Evolutionary conservation across 139 green algal genomes (phyloP), one percentile per base, ranked within the genome.

Genomic region (Micractinium sp.): DNA sequence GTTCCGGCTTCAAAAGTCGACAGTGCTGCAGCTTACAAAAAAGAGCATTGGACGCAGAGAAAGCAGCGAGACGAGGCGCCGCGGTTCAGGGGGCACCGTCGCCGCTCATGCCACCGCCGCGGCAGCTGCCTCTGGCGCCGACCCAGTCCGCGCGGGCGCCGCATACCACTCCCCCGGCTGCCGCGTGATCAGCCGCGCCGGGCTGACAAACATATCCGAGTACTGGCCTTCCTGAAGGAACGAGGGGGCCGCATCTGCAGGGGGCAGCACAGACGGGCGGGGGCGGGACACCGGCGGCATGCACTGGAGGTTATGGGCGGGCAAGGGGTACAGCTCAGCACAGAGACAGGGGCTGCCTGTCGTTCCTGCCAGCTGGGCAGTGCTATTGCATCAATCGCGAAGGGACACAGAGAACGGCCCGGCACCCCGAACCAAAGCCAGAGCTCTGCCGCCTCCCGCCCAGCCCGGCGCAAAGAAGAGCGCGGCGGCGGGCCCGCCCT

Each of bases 121-220:
- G 3, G 71, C 39, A 18, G 39, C n/a, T 33, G 71, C 41, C n/a
- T 33, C 85, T 16, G 41, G 41, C 16, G 29, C 29, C 53, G 39
- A 22, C 36, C 14, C 38, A 0, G 33, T 22, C 18, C 74, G 78
- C 25, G 78, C 78, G 13, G 75, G 86, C 36, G 84, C 88, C 1
- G 82, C 80, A 66, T 97, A 99, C 97, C 97, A 99, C 41, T 91
- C 66, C 0, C 92, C 94, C 0, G 56, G 66, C 82, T 96, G 71
- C 33, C 97, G 87, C 18, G 87, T 91, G 69, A 98, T 96, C 35
- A 99, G 89, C 35, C 95, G 88, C 0, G 97, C 93, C 0, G 94
- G 94, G n/a, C 91, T 92, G 27, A 98, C 91, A 92, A 99, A 98
- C 88, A 98, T n/a, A 12, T 95, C 90, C 4, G 47, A 61, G 53